phyloP scores from a whole-genome alignment of 78 protist genomes.

The Protostelium mycophagum region DNA sequence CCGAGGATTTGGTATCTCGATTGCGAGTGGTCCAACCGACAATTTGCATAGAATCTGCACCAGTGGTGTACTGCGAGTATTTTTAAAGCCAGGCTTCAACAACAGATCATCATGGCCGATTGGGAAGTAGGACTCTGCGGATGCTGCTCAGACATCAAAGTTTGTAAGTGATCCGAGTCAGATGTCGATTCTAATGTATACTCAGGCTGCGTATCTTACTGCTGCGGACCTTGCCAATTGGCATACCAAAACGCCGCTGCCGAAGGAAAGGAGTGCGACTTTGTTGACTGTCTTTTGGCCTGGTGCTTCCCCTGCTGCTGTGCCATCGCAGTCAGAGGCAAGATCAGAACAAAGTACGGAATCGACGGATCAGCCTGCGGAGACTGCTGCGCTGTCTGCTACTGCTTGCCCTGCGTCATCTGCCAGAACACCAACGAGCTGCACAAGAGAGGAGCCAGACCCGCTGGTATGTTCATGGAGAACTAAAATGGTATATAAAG shows the following conservation, averaged over 20 bases:
- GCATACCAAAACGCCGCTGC: neutral
- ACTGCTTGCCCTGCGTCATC: conserved; percentile 24
- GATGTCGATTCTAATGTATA: neutral
- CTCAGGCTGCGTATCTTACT: neutral
- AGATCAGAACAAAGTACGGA: conserved; percentile 29
- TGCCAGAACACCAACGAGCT: conserved; percentile 49
- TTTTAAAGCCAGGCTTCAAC: too few relatives aligned
- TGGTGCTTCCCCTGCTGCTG: neutral
- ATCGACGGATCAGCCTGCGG: conserved; percentile 30
- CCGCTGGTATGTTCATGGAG: conserved; percentile 39
- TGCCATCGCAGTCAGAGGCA: neutral
- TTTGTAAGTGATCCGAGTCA: neutral
- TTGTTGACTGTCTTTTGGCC: neutral
- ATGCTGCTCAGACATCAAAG: neutral
- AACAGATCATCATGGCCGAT: too few relatives aligned
- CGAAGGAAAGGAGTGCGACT: neutral
- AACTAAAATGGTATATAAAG: neutral
- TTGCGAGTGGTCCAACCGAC: too few relatives aligned
- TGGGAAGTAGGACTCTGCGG: neutral
- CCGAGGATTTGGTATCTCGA: too few relatives aligned
- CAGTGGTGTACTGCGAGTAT: too few relatives aligned
- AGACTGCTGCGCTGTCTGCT: conserved; percentile 27
- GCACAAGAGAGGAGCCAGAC: conserved; percentile 40
- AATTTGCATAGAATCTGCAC: too few relatives aligned
- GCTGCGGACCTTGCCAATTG: neutral